Evolutionary conservation across 495 filamentous ascomycete species (phyloP).

Genomic region (Viridothelium virens): DNA sequence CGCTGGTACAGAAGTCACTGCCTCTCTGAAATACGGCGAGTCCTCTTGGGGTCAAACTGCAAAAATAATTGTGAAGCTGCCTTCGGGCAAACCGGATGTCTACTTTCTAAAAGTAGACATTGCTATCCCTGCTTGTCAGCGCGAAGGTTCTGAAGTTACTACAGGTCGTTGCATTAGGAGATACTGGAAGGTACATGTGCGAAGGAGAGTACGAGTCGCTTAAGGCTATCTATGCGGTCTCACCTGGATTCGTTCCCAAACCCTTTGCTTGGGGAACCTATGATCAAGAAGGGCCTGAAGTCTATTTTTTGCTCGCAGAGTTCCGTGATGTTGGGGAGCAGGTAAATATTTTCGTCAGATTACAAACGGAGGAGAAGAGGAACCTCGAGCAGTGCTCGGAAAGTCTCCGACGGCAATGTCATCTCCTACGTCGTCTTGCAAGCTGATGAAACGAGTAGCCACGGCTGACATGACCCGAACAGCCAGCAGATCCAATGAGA

Average conservation of each 20-base stretch:
- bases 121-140: background rate
- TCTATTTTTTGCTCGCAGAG: constrained; percentile 16
- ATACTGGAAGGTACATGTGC: constrained; percentile 12
- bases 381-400: background rate
- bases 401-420: background rate
- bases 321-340: constrained; percentile 16
- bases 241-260: constrained; percentile 15
- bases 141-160: background rate
- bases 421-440: background rate
- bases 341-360: constrained; percentile 12
- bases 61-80: constrained; percentile 16
- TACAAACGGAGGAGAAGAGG: background rate
- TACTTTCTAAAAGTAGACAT: constrained; percentile 15
- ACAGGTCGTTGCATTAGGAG: constrained; percentile 8
- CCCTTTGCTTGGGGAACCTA: constrained; percentile 16
- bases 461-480: background rate
- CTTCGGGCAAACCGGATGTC: constrained; percentile 2
- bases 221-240: constrained; percentile 12
- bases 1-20: background rate
- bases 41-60: constrained; percentile 16
- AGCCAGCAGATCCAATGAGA: constrained; percentile 17
- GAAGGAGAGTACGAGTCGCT: constrained; percentile 19
- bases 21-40: constrained; percentile 7
- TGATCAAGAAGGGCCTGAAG: background rate
- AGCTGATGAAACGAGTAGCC: background rate